Conservation (phyloP, 352 stramenopile species). For the Pelagophyceae sp. region DNA sequence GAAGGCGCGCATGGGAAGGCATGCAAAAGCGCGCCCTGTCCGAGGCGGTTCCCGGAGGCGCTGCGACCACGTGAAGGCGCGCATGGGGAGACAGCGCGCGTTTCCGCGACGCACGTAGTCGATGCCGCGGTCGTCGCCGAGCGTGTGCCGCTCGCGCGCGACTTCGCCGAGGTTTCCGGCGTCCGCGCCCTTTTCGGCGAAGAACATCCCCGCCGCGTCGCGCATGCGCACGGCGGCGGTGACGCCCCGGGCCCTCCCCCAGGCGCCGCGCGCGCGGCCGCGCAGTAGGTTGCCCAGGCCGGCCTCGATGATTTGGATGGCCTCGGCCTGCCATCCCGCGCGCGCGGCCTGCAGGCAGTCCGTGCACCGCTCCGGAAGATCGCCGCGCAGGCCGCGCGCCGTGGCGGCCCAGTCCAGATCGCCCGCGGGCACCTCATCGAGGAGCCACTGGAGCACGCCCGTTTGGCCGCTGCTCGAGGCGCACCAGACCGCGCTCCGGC, state of each 20-base stretch:
- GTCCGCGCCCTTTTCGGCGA: not conserved
- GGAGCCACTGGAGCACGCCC: not conserved
- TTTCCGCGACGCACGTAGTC: too few relatives aligned
- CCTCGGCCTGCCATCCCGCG: not conserved
- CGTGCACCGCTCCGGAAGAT: not conserved
- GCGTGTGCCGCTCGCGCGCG: not conserved
- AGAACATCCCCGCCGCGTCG: slow-evolving; percentile 8
- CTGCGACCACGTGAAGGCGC: too few relatives aligned
- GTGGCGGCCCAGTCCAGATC: not conserved
- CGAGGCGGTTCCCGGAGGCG: too few relatives aligned
- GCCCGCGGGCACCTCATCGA: not conserved
- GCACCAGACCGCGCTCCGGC: slow-evolving; percentile 5
- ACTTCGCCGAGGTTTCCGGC: not conserved
- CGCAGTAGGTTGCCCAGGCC: not conserved
- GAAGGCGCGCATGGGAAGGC: too few relatives aligned
- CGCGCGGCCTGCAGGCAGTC: not conserved
- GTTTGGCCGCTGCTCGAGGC: not conserved
- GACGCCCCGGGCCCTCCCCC: not conserved
- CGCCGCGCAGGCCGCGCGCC: not conserved
- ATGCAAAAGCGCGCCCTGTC: too few relatives aligned
- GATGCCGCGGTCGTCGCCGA: slow-evolving; percentile 7
- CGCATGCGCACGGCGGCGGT: slow-evolving; percentile 5
- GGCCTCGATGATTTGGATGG: not conserved
- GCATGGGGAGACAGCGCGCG: too few relatives aligned
- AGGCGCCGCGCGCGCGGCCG: not conserved